phyloP scores from a whole-genome alignment of 192 early-diverging fungal genomes.

The Diversispora eburnea region DNA sequence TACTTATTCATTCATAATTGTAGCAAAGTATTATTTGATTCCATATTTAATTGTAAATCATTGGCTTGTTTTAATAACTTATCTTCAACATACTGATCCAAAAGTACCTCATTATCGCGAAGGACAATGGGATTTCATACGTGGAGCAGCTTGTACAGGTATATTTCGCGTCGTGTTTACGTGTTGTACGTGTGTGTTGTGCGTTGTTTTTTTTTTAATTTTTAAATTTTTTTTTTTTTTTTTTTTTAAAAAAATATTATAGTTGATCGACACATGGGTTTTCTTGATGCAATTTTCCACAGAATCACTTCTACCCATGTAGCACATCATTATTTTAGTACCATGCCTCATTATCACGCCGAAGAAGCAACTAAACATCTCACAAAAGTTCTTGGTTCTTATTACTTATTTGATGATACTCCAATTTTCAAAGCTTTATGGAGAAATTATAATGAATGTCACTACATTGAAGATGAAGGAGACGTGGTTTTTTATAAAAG shows the following conservation, averaged over 20 bases:
- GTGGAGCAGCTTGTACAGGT: constrained; percentile 73
- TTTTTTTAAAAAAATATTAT: constrained; percentile 37
- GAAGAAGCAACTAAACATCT: constrained; percentile 80
- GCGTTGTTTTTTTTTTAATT: background rate
- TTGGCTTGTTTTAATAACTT: constrained; percentile 97
- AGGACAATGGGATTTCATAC: constrained; percentile 84
- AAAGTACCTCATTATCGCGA: constrained; percentile 86
- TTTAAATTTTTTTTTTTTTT: background rate
- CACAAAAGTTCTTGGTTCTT: constrained; percentile 74
- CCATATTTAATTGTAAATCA: constrained; percentile 92
- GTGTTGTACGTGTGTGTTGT: background rate
- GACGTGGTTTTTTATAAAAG: constrained; percentile 66
- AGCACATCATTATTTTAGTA: constrained; percentile 92
- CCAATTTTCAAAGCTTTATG: constrained; percentile 66
- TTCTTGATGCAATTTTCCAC: constrained; percentile 80
- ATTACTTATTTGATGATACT: constrained; percentile 76
- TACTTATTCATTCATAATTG: constrained; percentile 54
- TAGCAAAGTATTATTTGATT: constrained; percentile 82
- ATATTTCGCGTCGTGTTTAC: background rate
- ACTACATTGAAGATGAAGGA: constrained; percentile 92
- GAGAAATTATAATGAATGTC: constrained; percentile 65
- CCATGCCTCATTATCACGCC: constrained; percentile 98
- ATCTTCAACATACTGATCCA: constrained; percentile 89
- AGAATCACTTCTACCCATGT: constrained; percentile 90
- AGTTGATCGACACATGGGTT: constrained; percentile 87